Evolutionary conservation across 139 green algal species (phyloP).

Genomic region (Mychonastes homosphaera): DNA sequence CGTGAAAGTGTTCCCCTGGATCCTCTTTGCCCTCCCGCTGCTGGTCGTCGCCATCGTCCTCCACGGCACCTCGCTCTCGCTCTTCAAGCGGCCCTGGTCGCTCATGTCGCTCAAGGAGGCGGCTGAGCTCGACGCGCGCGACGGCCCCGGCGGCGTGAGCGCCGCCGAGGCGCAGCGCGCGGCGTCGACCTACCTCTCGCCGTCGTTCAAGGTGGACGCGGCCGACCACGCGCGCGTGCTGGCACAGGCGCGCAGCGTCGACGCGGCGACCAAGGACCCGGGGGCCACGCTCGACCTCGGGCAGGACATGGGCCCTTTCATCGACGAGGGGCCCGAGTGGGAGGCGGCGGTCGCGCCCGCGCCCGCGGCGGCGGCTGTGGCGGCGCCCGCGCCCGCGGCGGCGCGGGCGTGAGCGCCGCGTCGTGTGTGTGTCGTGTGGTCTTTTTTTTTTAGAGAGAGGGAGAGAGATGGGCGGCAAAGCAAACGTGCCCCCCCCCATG

Average conservation of each 20-base stretch:
- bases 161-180: background rate
- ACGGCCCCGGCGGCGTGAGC: constrained; percentile 5
- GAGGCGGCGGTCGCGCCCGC: too few species aligned
- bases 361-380: too few species aligned
- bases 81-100: constrained; percentile 43
- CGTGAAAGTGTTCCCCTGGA: constrained; percentile 46
- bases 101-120: constrained; percentile 47
- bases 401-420: too few species aligned
- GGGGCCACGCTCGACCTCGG: too few species aligned
- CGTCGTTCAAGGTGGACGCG: constrained; percentile 29
- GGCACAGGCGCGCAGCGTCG: background rate
- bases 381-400: too few species aligned
- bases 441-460: too few species aligned
- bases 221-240: constrained; percentile 9
- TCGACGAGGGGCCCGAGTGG: too few species aligned
- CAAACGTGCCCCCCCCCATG: too few species aligned
- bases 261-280: background rate
- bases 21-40: constrained; percentile 29
- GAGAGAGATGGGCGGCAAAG: too few species aligned
- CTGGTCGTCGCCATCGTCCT: constrained; percentile 29
- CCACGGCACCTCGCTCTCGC: background rate
- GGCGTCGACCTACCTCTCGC: constrained; percentile 16
- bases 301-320: too few species aligned
- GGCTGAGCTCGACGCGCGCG: constrained; percentile 40
- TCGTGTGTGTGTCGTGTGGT: too few species aligned